Evolutionary conservation across 139 green algal genomes (phyloP), one percentile per base, ranked within the genome.

Genomic region (Eudorina sp.): DNA sequence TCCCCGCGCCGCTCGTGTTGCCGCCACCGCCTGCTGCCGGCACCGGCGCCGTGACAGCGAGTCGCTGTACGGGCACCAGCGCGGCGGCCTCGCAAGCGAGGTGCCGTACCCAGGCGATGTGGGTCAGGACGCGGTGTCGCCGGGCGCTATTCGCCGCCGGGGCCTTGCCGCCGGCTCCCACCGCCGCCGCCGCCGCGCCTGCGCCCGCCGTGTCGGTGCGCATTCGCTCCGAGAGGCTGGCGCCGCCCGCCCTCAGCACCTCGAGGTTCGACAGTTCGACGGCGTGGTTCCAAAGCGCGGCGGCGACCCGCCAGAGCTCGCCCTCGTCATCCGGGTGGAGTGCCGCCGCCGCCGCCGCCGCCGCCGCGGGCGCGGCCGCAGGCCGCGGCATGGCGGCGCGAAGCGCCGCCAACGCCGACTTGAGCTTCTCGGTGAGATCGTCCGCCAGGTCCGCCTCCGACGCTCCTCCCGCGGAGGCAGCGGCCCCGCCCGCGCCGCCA

Each of bases 31-130:
- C 55, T 27, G 55, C 38, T 41, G 40, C 19, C 40, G 7, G 23
- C 69, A 51, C 40, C 70, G 31, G 70, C 70, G 7, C 14, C 41
- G 8, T 23, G n/a, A n/a, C 25, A 29, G 53, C 36, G 4, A 45
- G 78, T 16, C 36, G 53, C 55, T 51, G 41, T 48, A 48, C 16
- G 14, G 80, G 80, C 58, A 77, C 29, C 31, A 86, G 80, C 43
- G 80, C 27, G 53, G 43, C 80, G 0, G 62, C 60, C 19, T 86
- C 80, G 7, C 23, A 53, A 0, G 80, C 80, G 13, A 86, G 60
- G 21, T 86, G 80, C 27, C 80, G 58, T 9, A 46, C 23, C 60
- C 60, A 66, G 40, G 80, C 60, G 60, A 86, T 86, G 60, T 86
- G 80, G 60, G 80, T 86, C 80, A 76, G 40, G 29, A 62, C 60